Evolutionary conservation across 192 early-diverging fungal genomes (phyloP), one percentile per base, ranked within the genome.

Genomic region (Mortierella antarctica): DNA sequence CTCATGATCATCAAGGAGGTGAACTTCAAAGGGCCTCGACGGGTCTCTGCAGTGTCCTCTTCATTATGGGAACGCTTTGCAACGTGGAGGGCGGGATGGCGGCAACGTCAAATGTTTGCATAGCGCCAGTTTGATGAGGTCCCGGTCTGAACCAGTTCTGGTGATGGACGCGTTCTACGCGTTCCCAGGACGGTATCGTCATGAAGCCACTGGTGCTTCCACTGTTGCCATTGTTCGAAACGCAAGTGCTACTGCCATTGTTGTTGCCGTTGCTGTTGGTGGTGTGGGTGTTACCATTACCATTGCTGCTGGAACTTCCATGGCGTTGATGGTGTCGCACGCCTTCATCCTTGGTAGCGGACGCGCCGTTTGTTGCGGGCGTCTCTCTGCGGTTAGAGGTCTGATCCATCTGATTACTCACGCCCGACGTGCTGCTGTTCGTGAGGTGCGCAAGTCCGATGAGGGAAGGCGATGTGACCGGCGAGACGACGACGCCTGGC

Each of bases 141-240:
- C 65, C 77, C 1, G 77, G 77, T 39, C 70, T 41, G 70, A 80
- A 80, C 77, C 77, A 80, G 31, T 80, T 71, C 49, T 80, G 77
- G n/a, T 72, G 70, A 48, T 72, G 77, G 23, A 80, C 58, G n/a
- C 57, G 57, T 20, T 80, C 77, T 23, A 80, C 54, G 1, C 77
- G 57, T 41, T 80, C 77, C 77, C 77, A 80, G 0, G 77, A 70
- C 20, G 56, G 70, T 42, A 80, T 79, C 40, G 45, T 17, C 13
- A 48, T 13, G 14, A 40, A n/a, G 17, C 31, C n/a, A 39, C 15
- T 41, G 9, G 17, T 42, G 57, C 18, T 51, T 9, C 4, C 20
- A 23, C 13, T 12, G 47, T 18, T 70, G 18, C 7, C 31, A 48
- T 55, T 23, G 59, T 7, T 21, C 40, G 11, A 48, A 17, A 55